A percentile compares a stretch with the other conserved stretches of the same genome.
Evolutionary conservation across 73 alveolate species (phyloP).

Genomic region (Tetrahymena malaccensis): DNA sequence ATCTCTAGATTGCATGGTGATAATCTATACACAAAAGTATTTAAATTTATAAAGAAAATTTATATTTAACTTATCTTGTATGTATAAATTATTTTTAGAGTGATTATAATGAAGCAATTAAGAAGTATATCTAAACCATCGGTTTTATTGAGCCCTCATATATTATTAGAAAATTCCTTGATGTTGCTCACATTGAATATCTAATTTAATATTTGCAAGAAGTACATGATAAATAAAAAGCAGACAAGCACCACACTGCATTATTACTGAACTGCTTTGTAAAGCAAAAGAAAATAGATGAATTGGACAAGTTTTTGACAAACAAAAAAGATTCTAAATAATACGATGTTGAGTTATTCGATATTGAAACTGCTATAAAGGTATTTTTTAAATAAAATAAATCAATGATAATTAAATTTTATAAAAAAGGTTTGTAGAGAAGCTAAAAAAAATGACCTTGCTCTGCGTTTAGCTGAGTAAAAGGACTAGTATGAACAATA

Average conservation of each 20-base stretch:
- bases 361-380: slow-evolving; percentile 93
- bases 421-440: slow-evolving; percentile 53
- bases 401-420: background rate
- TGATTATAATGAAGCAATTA: slow-evolving; percentile 71
- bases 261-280: slow-evolving; percentile 82
- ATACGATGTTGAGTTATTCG: slow-evolving; percentile 76
- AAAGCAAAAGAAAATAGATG: slow-evolving; percentile 60
- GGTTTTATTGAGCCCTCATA: slow-evolving; percentile 82
- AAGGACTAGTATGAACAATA: slow-evolving; percentile 55
- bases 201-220: slow-evolving; percentile 70
- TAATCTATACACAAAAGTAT: slow-evolving; percentile 46
- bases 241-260: slow-evolving; percentile 86
- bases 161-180: slow-evolving; percentile 72
- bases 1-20: slow-evolving; percentile 79
- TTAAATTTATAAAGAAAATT: background rate
- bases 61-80: background rate
- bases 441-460: slow-evolving; percentile 57
- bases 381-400: slow-evolving; percentile 13
- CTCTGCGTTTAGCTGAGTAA: slow-evolving; percentile 59
- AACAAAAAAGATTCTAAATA: slow-evolving; percentile 43
- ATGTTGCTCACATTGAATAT: slow-evolving; percentile 68
- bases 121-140: slow-evolving; percentile 63
- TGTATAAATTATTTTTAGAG: slow-evolving; percentile 11
- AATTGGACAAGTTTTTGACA: slow-evolving; percentile 51
- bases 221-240: slow-evolving; percentile 43